Base-by-base conservation (phyloP, 2,329 filamentous ascomycete species). In the Zalaria sp. region DNA sequence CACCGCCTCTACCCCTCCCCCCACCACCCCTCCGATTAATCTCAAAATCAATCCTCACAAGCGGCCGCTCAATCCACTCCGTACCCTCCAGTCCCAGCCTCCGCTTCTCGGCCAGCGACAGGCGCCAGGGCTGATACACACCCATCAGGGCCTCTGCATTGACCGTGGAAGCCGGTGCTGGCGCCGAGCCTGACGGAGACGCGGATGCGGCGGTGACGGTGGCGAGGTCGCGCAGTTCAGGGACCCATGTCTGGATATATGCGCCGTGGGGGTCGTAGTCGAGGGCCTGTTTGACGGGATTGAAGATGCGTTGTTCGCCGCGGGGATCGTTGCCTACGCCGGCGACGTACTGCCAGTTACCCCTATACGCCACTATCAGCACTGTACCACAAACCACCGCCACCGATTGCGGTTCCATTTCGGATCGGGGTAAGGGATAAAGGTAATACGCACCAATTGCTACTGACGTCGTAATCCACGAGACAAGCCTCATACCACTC, bases 401-500 rank as follows among this genome's bases (percentile, higher is more conserved):
- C n/a, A n/a, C n/a, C n/a, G n/a, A n/a, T n/a, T 18, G 18, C 18
- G 18, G 18, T 18, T 18, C 18, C 18, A 18, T 18, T 18, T 18
- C 2, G 18, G 2, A 18, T 18, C 18, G 18, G 18, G 18, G 18
- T 18, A 18, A 18, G 18, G 18, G 18, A 18, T 18, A 18, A 18
- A 18, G 18, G 77, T 18, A 18, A 18, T 18, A 18, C 18, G 18
- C 18, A 18, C 82, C 82, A 89, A 50, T 88, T 88, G 45, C 72
- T 81, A 9, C 73, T 76, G 0, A 82, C 71, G 50, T 89, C 83
- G 55, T 88, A 86, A 55, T 91, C 84, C 27, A 80, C 67, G 3
- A 88, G 67, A 53, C 82, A 64, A 54, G 72, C 75, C 56, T 89
- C 83, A 53, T 88, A 89, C 81, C 81, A 89, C 56, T 88, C 83